Base-by-base conservation (phyloP, 108 stramenopile species). In the Stephanodiscus minutulus region DNA sequence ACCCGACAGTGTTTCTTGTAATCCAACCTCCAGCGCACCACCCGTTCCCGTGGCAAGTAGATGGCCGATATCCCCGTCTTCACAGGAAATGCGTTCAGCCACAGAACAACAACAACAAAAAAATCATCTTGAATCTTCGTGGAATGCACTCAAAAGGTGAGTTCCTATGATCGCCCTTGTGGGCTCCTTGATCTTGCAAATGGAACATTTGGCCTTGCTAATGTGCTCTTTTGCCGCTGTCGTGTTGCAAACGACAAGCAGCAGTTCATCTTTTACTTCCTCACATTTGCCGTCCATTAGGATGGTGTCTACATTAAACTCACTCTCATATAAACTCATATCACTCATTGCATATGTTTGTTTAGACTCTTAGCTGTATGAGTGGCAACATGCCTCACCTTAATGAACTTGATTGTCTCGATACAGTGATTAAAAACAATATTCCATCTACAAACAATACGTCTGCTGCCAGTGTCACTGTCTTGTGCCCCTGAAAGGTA, bases 341-440 rank as follows among this genome's bases (percentile, higher is more conserved):
- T 15, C 2, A 48, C 47, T 5, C 47, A 6, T 48, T 48, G 17
- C 22, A 27, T 18, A 81, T 21, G 4, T 28, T 35, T 15, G 12
- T 10, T 60, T 41, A 64, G 75, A 74, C 31, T 75, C 61, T 25
- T 39, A 18, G 74, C 48, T 15, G 49, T 79, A 22, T 71, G 64
- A 22, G 6, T 35, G 11, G 77, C 72, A 8, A 33, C 48, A 35
- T 25, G 47, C 36, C 72, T 54, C 0, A 59, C 63, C 0, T 81
- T 86, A n/a, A 78, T 13, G 35, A 81, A 75, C 64, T 75, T 49
- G 7, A 86, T 54, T 71, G 64, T 1, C 54, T 50, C 7, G 75
- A 73, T 11, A 81, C n/a, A 12, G 81, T 73, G 6, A 77, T 46
- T 33, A 33, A 5, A 5, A 33, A 33, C 31, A 33, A 2, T 5